These are phyloP conservation scores for Aureobasidium mangrovei DNA, from an alignment of 2,329 filamentous ascomycete species.

Conservation along the genomic window DNA sequence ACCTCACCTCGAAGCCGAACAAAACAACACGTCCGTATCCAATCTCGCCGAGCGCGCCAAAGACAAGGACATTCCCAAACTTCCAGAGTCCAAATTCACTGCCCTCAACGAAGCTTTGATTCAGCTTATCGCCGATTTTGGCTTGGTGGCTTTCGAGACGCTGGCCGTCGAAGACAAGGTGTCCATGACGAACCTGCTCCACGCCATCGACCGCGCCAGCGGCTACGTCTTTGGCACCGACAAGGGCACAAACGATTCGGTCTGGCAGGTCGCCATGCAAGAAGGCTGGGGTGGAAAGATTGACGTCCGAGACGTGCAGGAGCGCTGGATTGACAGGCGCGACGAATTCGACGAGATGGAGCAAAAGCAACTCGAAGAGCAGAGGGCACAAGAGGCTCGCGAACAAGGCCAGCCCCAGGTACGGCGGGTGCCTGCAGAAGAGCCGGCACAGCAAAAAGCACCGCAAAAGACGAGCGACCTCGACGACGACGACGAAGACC, in stretches of 20 bases:
- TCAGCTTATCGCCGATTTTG: slow-evolving; percentile 79
- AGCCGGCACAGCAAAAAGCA: background rate
- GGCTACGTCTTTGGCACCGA: slow-evolving; percentile 76
- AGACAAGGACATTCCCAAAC: slow-evolving; percentile 24
- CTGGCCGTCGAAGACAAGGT: slow-evolving; percentile 93
- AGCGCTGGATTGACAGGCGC: slow-evolving; percentile 87
- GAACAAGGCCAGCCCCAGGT: slow-evolving; percentile 14
- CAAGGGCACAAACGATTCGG: slow-evolving; percentile 85
- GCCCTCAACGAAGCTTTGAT: slow-evolving; percentile 80
- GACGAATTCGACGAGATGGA: slow-evolving; percentile 80
- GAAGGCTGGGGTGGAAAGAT: slow-evolving; percentile 55
- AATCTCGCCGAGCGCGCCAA: slow-evolving; percentile 36
- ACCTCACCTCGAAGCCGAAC: slow-evolving; percentile 70
- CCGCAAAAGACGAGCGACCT: background rate
- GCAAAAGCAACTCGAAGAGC: slow-evolving; percentile 64
- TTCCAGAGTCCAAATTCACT: slow-evolving; percentile 57
- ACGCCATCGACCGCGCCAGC: slow-evolving; percentile 81
- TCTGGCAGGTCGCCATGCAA: slow-evolving; percentile 96
- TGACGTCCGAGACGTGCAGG: slow-evolving; percentile 84
- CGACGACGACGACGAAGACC: slow-evolving; percentile 29
- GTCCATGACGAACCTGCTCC: slow-evolving; percentile 87
- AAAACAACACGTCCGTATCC: slow-evolving; percentile 38
- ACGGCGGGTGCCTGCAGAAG: slow-evolving; percentile 1
- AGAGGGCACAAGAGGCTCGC: slow-evolving; percentile 32
- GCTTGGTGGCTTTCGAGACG: slow-evolving; percentile 84